Evolutionary conservation across 768 basidiomycete genomes (phyloP), one percentile per base, ranked within the genome.

Genomic region (Trametes punicea): DNA sequence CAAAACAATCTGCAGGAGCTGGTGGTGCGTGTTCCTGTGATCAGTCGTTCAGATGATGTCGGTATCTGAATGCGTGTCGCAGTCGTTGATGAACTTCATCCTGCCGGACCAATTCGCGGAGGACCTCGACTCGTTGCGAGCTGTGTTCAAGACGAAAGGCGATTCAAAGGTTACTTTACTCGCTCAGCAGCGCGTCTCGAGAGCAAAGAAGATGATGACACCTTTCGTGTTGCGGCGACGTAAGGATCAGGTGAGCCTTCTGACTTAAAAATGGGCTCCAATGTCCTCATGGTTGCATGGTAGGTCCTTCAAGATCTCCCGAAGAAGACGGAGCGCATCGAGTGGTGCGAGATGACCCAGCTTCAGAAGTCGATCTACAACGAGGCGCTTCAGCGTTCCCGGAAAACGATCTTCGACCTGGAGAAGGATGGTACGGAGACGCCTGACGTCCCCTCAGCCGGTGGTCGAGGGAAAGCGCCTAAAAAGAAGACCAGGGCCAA

Each of bases 151-250:
- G 70, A 91, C 92, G 33, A 93, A 91, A 61, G 91, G 93, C n/a
- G 91, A 95, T 65, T 87, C 90, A 11, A 90, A 90, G 56, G 82
- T 90, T 46, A 88, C 90, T 25, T 71, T 98, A 21, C 85, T 98
- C 23, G 91, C 96, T 4, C 88, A 92, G 66, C 89, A 95, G 68
- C 89, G 97, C 46, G 90, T 98, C 21, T 93, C 91, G 18, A 77
- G 95, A 59, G 97, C 97, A 6, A 96, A 98, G 74, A 93, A 93
- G 70, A 98, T 99, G 94, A 93, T 99, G 90, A 97, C 93, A 6
- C 97, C 97, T 0, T 99, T 99, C 69, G 95, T 98, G 21, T 78
- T 99, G 18, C 88, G 97, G n/a, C 82, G 97, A 56, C 82, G 95
- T 64, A 99, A 99, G 73, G 93, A 95, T 65, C 94, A 97, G 75